phyloP scores from a whole-genome alignment of 345 rosid genomes.

The Sonneratia caseolaris region DNA sequence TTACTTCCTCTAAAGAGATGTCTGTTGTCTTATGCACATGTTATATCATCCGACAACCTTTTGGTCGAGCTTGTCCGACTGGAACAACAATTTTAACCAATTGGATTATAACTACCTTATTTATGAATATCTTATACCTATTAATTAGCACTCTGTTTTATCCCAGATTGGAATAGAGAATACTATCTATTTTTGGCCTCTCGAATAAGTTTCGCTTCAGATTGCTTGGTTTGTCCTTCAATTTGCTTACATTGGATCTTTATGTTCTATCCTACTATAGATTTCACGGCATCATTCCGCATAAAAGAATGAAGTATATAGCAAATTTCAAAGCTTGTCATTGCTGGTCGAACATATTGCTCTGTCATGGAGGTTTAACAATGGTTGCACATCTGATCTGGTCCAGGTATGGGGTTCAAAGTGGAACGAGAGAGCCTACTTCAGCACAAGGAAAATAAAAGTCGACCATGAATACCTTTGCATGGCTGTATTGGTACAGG shows the following conservation, averaged over 20 bases:
- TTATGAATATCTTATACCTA: no score
- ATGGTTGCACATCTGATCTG: constrained; percentile 1
- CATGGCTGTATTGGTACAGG: constrained; percentile 99
- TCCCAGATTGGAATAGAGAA: background rate
- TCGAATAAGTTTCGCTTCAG: background rate
- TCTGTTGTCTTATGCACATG: background rate
- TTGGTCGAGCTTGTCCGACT: background rate
- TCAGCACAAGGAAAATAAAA: constrained; percentile 82
- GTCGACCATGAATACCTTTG: constrained; percentile 89
- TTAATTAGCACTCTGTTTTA: no score
- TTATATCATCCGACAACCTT: background rate
- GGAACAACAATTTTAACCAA: background rate
- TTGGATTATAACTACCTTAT: no score
- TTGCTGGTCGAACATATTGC: background rate
- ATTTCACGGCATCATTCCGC: background rate
- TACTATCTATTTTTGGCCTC: background rate
- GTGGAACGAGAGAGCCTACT: constrained; percentile 98
- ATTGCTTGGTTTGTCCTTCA: background rate
- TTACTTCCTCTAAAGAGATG: background rate
- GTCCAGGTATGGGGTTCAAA: constrained; percentile 97
- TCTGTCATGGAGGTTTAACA: background rate
- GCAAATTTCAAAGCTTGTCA: background rate
- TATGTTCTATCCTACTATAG: background rate
- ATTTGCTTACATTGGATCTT: background rate
- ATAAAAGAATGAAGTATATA: background rate